A percentile compares a stretch with the other conserved stretches of the same genome.
Conservation (phyloP, 768 basidiomycete species). For the Astraeus odoratus region DNA sequence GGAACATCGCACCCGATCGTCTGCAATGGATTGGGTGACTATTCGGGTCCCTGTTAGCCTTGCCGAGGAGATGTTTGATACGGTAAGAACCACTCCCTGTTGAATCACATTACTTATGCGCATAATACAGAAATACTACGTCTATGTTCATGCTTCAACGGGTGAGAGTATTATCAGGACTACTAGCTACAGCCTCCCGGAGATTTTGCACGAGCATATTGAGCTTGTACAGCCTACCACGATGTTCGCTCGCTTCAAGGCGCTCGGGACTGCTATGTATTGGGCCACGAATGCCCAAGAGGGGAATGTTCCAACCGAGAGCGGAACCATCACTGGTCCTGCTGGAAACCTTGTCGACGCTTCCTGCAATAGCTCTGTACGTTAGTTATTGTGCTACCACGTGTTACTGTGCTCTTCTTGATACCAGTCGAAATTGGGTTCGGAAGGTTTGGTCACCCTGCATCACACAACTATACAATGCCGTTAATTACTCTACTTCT, state of each 20-base stretch:
- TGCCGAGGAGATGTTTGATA: constrained; percentile 64
- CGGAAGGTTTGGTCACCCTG: too few species aligned
- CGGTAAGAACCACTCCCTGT: constrained; percentile 34
- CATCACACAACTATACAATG: too few species aligned
- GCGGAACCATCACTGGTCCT: constrained; percentile 17
- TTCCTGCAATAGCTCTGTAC: constrained; percentile 37
- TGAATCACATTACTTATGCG: neutral
- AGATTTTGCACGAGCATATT: constrained; percentile 49
- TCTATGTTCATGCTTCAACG: constrained; percentile 50
- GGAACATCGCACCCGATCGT: constrained; percentile 44
- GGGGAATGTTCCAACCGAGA: neutral
- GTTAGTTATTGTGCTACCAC: neutral
- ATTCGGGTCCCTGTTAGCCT: constrained; percentile 48
- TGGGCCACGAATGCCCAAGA: constrained; percentile 10
- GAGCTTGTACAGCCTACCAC: constrained; percentile 72
- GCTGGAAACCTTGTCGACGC: constrained; percentile 38
- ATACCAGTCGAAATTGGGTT: too few species aligned
- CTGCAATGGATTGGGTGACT: constrained; percentile 65
- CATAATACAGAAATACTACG: constrained; percentile 46
- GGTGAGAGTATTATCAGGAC: constrained; percentile 57
- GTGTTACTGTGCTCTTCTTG: too few species aligned
- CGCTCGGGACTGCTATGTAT: constrained; percentile 35
- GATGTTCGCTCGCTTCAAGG: constrained; percentile 46
- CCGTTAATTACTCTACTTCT: too few species aligned
- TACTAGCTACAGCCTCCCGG: constrained; percentile 62